Conservation (phyloP, 2,329 filamentous ascomycete species). For the Blastomyces gilchristii region DNA sequence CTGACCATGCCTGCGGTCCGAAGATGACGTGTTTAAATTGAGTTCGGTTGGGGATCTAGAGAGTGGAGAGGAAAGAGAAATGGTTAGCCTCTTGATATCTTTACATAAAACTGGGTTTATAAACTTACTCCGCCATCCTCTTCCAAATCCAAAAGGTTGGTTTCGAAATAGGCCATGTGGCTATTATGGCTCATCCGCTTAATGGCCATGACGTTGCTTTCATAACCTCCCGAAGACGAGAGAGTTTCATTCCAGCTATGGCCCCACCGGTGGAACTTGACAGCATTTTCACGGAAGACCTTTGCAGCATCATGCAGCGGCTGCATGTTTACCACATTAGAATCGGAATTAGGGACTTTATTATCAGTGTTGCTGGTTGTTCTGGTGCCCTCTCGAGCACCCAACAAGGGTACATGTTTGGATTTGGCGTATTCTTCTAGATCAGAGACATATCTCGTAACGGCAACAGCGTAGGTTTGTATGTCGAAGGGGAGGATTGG, state of each 20-base stretch:
- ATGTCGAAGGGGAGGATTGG: conserved; percentile 77
- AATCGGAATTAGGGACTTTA: conserved; percentile 7
- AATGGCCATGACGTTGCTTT: conserved; percentile 56
- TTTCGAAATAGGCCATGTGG: conserved; percentile 72
- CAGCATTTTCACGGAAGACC: conserved; percentile 49
- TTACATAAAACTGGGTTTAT: neutral
- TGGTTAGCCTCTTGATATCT: conserved; percentile 5
- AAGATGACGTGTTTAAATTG: conserved; percentile 94
- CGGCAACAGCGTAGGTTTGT: conserved; percentile 55
- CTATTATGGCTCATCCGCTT: conserved; percentile 67
- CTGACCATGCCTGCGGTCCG: conserved; percentile 69
- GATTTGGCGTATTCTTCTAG: conserved; percentile 56
- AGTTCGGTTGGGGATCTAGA: conserved; percentile 67
- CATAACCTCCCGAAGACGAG: conserved; percentile 62
- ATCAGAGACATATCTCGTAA: conserved; percentile 56
- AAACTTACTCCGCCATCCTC: conserved; percentile 60
- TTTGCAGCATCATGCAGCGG: conserved; percentile 54
- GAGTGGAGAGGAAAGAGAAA: neutral
- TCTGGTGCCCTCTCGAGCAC: neutral
- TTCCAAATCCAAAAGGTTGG: conserved; percentile 66
- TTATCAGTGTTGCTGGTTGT: conserved; percentile 16
- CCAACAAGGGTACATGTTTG: conserved; percentile 35
- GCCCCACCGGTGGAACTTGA: conserved; percentile 66
- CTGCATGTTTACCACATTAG: conserved; percentile 41
- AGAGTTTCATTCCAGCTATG: conserved; percentile 64